Evolutionary conservation across 1,139 yeast genomes (phyloP), one percentile per base, ranked within the genome.

Genomic region (Scheffersomyces illinoinensis): DNA sequence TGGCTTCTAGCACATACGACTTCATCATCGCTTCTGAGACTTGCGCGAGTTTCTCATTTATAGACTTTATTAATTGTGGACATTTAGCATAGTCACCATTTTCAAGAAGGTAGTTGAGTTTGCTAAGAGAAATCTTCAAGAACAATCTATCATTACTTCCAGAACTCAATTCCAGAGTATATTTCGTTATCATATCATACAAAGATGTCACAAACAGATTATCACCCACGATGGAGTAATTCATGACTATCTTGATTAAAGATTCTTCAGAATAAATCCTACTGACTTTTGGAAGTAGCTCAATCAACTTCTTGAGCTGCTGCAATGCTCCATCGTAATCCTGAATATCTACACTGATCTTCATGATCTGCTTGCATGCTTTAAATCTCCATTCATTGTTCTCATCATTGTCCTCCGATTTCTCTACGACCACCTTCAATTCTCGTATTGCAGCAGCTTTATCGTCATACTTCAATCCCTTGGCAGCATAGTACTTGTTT

Each of bases 311-410:
- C 24, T 66, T 60, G 46, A 80, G 65, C 24, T 75, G 68, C 4
- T 63, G 61, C 33, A 83, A 65, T 14, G 84, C 76, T 49, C 76
- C 72, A 1, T 73, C 77, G 54, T 73, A 73, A 7, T 75, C 69
- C 24, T 72, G 66, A 26, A 74, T 72, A 33, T 68, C 65, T 62
- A 81, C 83, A 49, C 77, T 71, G 10, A 88, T 73, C 72, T 91
- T 91, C 55, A 89, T 79, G 49, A 83, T 73, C 68, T 91, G 96
- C 66, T 91, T 91, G 56, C 78, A 72, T 0, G 92, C 79, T 63
- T 87, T 89, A 71, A 89, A 88, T 2, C 84, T 68, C 78, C 85
- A 85, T 50, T 75, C 77, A 5, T 65, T 59, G 19, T 66, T 66
- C 1, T 63, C 64, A 14, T 68, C 70, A 46, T 70, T 55, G 4